A percentile compares a stretch with the other conserved stretches of the same genome.
Evolutionary conservation across 805 yeast species (phyloP).

Genomic region (Candida chauliodis): DNA sequence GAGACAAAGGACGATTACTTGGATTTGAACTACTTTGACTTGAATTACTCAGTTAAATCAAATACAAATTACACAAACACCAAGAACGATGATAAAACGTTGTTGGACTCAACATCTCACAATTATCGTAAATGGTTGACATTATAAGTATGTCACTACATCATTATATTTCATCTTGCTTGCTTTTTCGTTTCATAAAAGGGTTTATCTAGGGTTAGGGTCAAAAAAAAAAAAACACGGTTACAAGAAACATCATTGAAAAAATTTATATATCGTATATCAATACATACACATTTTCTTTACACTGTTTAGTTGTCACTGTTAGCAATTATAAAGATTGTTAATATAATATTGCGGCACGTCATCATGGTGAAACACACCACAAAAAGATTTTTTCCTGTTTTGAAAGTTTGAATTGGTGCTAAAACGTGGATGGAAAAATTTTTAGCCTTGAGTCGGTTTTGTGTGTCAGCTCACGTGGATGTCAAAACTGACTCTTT

Average conservation of each 20-base stretch:
- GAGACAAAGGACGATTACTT: constrained; percentile 3
- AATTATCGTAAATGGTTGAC: constrained; percentile 40
- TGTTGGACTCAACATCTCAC: constrained; percentile 29
- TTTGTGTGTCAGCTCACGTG: no score
- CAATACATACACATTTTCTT: no score
- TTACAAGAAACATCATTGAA: no score
- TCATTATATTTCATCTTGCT: constrained; percentile 14
- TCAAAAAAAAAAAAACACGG: no score
- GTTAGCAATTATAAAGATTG: no score
- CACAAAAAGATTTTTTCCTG: neutral
- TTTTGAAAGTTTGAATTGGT: no score
- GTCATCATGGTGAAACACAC: neutral
- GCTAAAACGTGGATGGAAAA: neutral
- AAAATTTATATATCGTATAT: no score
- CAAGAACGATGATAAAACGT: constrained; percentile 1
- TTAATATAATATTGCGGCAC: no score
- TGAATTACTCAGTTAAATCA: constrained; percentile 29
- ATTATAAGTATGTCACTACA: no score
- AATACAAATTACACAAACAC: constrained; percentile 13
- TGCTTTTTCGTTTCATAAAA: neutral
- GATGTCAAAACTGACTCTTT: no score
- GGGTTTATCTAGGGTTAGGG: constrained; percentile 1
- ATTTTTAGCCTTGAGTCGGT: neutral
- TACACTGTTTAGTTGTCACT: no score
- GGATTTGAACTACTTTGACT: constrained; percentile 28